Evolutionary conservation across 1,139 yeast species (phyloP), one percentile per base, ranked within the genome.

Genomic region (Blastobotrys ciferrii): DNA sequence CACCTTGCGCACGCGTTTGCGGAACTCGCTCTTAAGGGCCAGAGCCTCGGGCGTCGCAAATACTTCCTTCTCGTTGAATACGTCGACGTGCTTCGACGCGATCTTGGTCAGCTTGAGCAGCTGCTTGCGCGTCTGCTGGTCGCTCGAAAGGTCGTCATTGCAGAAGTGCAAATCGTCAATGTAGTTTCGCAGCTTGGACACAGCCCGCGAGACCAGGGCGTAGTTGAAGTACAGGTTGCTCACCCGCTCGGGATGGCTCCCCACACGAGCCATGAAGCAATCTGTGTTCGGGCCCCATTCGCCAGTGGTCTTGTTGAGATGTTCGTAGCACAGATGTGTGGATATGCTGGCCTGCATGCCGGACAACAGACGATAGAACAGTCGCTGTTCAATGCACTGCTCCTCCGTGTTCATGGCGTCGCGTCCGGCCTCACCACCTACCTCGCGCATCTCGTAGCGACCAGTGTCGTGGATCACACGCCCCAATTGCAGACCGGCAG

Each of bases 281-380:
- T 80, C 80, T 53, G 87, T 73, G 64, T 89, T 84, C 14, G 97
- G 96, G 41, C 80, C 86, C 80, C 95, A 91, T 48, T 80, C 79
- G 32, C 88, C 92, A 1, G 87, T 78, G 33, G 76, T 77, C 38
- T 86, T 77, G 64, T 87, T 77, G 62, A 87, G 75, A 66, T 80
- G 88, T 61, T 92, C 97, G 62, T 86, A 87, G 23, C 96, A 82
- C 53, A 94, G 74, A 68, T 94, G 99, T 1, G 95, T 89, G 7
- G 95, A 94, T 55, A 94, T 89, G 3, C 96, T 87, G 1, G 97
- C 89, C 66, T 94, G 99, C 85, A 94, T 79, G 1, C 99, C 99
- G 42, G 95, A 84, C 15, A 94, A 76, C 49, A 94, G 70, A 56
- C 95, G 78, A 69, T 85, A 91, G 63, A 94, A 94, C 40, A 89